Conservation (phyloP, 768 basidiomycete species). For the Termitomyces sp. region DNA sequence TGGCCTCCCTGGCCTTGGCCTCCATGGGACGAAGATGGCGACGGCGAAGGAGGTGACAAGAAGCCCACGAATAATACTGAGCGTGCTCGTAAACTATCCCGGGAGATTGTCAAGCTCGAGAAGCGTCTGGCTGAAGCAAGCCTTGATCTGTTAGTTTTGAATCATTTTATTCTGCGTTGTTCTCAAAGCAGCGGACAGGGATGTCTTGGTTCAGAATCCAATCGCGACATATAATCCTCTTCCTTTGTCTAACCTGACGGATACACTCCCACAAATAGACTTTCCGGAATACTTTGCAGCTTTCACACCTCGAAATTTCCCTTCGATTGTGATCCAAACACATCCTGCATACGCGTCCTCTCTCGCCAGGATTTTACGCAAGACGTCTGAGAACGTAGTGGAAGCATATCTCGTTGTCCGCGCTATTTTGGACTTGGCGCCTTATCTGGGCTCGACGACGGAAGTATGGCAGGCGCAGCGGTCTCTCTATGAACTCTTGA, state of each 20-base stretch:
- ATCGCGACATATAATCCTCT: slow-evolving; percentile 86
- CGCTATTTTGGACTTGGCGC: slow-evolving; percentile 62
- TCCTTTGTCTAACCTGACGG: slow-evolving; percentile 62
- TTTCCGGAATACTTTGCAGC: slow-evolving; percentile 85
- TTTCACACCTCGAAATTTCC: slow-evolving; percentile 75
- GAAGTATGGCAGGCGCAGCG: slow-evolving; percentile 76
- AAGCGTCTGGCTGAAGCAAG: slow-evolving; percentile 70
- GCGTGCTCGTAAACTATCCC: slow-evolving; percentile 59
- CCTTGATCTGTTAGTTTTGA: slow-evolving; percentile 61
- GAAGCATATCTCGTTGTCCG: slow-evolving; percentile 88
- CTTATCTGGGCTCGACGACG: slow-evolving; percentile 68
- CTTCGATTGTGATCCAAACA: slow-evolving; percentile 73
- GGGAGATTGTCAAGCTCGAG: slow-evolving; percentile 75
- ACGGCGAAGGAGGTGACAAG: slow-evolving; percentile 36
- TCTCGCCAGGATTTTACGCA: slow-evolving; percentile 63
- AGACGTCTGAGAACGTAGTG: slow-evolving; percentile 63
- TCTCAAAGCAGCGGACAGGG: slow-evolving; percentile 30
- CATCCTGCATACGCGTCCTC: slow-evolving; percentile 71
- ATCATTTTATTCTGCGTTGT: background rate
- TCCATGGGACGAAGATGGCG: slow-evolving; percentile 73
- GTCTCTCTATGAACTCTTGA: slow-evolving; percentile 63
- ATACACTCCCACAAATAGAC: slow-evolving; percentile 67
- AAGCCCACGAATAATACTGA: slow-evolving; percentile 48
- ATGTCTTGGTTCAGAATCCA: slow-evolving; percentile 73
- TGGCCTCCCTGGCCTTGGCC: slow-evolving; percentile 88